Evolutionary conservation across 352 stramenopile genomes (phyloP).

Genomic region (Phytophthora kernoviae): DNA sequence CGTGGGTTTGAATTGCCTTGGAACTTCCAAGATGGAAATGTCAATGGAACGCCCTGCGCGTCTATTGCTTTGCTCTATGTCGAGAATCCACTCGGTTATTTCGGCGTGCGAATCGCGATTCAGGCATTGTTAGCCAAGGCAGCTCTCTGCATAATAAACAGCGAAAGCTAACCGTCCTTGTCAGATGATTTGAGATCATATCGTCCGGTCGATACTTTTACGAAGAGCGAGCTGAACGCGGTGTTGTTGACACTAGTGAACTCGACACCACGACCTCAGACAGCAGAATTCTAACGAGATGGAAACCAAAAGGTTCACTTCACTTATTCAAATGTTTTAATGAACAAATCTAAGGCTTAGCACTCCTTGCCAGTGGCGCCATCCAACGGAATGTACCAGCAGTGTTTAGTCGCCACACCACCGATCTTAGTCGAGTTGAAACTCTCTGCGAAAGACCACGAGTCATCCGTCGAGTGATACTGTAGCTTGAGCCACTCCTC

Average conservation of each 20-base stretch:
- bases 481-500: conserved; percentile 70
- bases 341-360: conserved; percentile 10
- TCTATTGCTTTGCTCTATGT: conserved; percentile 13
- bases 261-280: background rate
- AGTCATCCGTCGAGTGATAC: conserved; percentile 64
- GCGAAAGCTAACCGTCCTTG: background rate
- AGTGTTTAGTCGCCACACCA: conserved; percentile 64
- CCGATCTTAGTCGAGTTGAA: conserved; percentile 45
- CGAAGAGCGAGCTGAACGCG: too few species aligned
- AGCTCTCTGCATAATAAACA: conserved; percentile 1
- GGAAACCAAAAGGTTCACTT: conserved; percentile 9
- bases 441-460: conserved; percentile 56
- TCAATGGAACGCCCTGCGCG: background rate
- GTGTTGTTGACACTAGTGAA: too few species aligned
- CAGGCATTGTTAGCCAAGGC: background rate
- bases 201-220: background rate
- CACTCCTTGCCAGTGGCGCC: conserved; percentile 40
- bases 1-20: conserved; percentile 17
- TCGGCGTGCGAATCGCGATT: conserved; percentile 2
- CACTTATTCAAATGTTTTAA: conserved; percentile 18
- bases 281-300: background rate
- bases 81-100: conserved; percentile 24
- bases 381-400: conserved; percentile 67
- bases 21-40: background rate
- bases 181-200: background rate